Evolutionary conservation across 2,329 filamentous ascomycete species (phyloP), one percentile per base, ranked within the genome.

Genomic region (Colletotrichum neosansevieriae): DNA sequence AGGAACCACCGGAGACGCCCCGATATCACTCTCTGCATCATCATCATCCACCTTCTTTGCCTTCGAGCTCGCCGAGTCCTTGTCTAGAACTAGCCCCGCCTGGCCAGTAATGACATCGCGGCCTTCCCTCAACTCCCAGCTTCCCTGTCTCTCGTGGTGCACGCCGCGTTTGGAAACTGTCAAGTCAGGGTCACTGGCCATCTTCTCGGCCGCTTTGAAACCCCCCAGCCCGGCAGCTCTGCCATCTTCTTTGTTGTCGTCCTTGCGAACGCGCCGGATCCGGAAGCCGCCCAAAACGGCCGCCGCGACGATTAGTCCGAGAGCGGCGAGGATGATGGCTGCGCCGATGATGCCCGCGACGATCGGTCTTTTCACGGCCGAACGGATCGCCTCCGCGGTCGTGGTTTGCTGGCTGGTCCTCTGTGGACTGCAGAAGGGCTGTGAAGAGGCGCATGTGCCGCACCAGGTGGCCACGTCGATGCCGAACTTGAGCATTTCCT

Each of bases 311-410:
- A 78, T 71, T 4, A 81, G 58, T 3, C 75, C 81, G 1, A 81
- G 13, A 1, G 81, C 72, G 3, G 72, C 78, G n/a, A 82, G 60
- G 19, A 80, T 78, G 10, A 82, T 75, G 0, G 79, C 68, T 3
- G 82, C 83, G 0, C 84, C 84, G n/a, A 86, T 81, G 6, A 83
- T 76, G 6, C 84, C 84, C 2, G 80, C 83, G 1, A 85, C 73
- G 0, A 77, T 76, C 0, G 82, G 80, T 2, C 75, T 77, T 6
- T 70, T 60, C 38, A 45, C 45, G 3, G 54, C 45, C 40, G 49
- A 69, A 24, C 40, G 53, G 4, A 54, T 50, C 11, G 11, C 29
- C 4, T 53, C 58, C 45, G 56, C 54, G 13, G 56, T 17, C 3
- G 63, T 62, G n/a, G 47, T 40, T 17, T 54, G 12, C 13, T 36